phyloP scores from a whole-genome alignment of 768 basidiomycete species.

The Boletus patriciae region DNA sequence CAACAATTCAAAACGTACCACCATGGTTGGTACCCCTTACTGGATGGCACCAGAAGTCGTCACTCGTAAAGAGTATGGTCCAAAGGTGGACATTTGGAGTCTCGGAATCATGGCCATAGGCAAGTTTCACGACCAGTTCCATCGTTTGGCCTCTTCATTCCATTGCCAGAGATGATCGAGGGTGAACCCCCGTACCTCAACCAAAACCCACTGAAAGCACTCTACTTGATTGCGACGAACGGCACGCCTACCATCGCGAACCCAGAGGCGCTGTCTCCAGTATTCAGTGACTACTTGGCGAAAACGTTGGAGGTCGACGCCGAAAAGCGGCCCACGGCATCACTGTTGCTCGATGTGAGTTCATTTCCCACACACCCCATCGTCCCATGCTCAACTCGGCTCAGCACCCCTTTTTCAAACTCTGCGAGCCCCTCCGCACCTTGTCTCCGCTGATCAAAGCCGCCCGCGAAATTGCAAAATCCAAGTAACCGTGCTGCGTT shows the following conservation, averaged over 20 bases:
- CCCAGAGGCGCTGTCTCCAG: conserved; percentile 68
- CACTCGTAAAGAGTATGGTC: conserved; percentile 95
- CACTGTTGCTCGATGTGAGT: conserved; percentile 72
- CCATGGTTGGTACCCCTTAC: conserved; percentile 98
- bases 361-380: neutral
- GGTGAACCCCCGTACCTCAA: conserved; percentile 96
- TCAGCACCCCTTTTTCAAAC: conserved; percentile 86
- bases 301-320: conserved; percentile 92
- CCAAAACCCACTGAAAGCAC: conserved; percentile 93
- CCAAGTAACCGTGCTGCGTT: conserved; percentile 32
- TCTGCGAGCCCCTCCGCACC: conserved; percentile 83
- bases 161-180: conserved; percentile 86
- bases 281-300: conserved; percentile 88
- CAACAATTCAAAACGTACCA: conserved; percentile 89
- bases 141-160: conserved; percentile 6
- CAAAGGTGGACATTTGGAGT: conserved; percentile 98
- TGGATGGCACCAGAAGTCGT: conserved; percentile 99
- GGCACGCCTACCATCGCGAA: conserved; percentile 96
- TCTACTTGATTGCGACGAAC: conserved; percentile 98
- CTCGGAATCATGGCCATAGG: conserved; percentile 96
- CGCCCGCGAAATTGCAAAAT: conserved; percentile 81
- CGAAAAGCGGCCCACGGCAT: conserved; percentile 88
- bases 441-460: conserved; percentile 90
- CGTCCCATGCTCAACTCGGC: conserved; percentile 1
- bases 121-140: conserved; percentile 34